A percentile compares a stretch with the other conserved stretches of the same genome.
These are phyloP conservation scores for Neofusicoccum cordaticola DNA, from an alignment of 2,329 filamentous ascomycete genomes.

Conservation along the genomic window DNA sequence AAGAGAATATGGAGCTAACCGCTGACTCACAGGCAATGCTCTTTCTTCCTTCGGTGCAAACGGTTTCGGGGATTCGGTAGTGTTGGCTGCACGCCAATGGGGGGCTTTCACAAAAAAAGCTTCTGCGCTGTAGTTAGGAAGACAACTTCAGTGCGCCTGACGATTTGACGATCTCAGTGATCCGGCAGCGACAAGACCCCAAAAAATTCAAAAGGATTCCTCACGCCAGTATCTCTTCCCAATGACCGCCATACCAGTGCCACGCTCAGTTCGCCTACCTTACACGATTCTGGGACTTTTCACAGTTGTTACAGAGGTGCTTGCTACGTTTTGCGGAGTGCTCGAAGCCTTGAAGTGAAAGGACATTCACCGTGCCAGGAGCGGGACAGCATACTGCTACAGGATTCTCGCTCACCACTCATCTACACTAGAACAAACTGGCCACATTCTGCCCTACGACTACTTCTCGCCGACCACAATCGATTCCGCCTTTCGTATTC, in stretches of 20 bases:
- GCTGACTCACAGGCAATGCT: conserved; percentile 13
- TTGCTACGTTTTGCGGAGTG: too few relatives aligned
- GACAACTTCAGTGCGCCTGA: conserved; percentile 2
- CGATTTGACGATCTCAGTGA: conserved; percentile 17
- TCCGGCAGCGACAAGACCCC: conserved; percentile 11
- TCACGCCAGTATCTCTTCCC: background rate
- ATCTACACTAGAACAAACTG: too few relatives aligned
- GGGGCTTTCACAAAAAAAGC: background rate
- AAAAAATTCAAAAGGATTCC: conserved; percentile 11
- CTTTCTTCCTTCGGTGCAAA: conserved; percentile 15
- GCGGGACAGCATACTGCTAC: too few relatives aligned
- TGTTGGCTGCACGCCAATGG: conserved; percentile 8
- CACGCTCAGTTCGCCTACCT: background rate
- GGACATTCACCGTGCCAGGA: too few relatives aligned
- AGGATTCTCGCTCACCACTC: too few relatives aligned
- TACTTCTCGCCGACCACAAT: too few relatives aligned
- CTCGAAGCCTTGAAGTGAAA: too few relatives aligned
- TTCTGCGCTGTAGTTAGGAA: conserved; percentile 16
- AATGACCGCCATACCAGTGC: background rate
- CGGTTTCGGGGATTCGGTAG: conserved; percentile 12
- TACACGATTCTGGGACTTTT: background rate
- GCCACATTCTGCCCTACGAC: too few relatives aligned
- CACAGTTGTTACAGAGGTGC: background rate
- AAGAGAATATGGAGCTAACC: background rate
- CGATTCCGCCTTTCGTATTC: too few relatives aligned